These are phyloP conservation scores for Acacia concinna DNA, from an alignment of 331 rosid species.

Conservation along the genomic window DNA sequence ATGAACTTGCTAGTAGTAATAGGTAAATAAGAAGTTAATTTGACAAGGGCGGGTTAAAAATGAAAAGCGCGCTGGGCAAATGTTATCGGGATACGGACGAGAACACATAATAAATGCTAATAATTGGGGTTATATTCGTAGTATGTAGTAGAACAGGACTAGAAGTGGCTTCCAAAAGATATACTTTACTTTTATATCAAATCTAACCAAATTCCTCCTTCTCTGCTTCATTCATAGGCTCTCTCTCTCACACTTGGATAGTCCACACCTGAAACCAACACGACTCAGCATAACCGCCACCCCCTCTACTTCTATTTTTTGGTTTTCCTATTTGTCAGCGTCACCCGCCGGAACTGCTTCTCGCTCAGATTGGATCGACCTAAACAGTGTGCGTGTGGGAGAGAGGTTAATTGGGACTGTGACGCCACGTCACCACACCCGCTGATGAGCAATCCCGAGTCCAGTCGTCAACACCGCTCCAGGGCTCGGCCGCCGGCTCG, in stretches of 20 bases:
- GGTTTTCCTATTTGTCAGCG: constrained; percentile 33
- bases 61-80: neutral
- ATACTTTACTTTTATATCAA: neutral
- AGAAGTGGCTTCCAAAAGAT: neutral
- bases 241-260: neutral
- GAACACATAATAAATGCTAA: neutral
- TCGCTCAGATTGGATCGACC: neutral
- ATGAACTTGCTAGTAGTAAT: too few relatives aligned
- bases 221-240: neutral
- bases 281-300: constrained; percentile 3
- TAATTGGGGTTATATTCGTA: neutral
- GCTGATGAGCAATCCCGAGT: constrained; percentile 51
- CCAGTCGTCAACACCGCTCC: constrained; percentile 41
- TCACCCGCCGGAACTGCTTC: constrained; percentile 30
- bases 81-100: neutral
- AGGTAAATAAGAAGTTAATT: neutral
- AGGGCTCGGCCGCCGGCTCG: constrained; percentile 33
- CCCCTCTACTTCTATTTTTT: neutral
- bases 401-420: neutral
- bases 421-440: neutral
- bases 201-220: neutral
- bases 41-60: neutral
- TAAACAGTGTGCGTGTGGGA: neutral
- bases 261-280: neutral
- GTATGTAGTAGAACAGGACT: neutral